Conservation (phyloP, 371 early-diverging fungal species). For the Apophysomyces sp. region DNA sequence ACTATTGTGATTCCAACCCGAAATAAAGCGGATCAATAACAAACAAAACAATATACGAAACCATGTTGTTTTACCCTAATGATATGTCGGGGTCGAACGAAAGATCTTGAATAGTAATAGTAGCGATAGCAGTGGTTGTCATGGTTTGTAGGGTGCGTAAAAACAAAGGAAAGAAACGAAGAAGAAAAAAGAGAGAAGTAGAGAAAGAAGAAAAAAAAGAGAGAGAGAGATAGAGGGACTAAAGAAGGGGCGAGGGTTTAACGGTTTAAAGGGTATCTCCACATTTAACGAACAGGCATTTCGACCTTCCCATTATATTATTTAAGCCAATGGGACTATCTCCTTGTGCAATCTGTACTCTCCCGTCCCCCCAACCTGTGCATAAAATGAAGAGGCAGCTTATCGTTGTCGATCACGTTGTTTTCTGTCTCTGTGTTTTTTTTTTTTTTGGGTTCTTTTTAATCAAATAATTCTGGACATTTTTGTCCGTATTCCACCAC, state of each 20-base stretch:
- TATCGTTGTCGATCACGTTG: not conserved
- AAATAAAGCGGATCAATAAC: not conserved
- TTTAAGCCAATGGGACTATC: not conserved
- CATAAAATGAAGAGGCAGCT: not conserved
- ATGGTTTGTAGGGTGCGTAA: not conserved
- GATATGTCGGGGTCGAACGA: not conserved
- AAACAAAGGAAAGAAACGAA: constrained; percentile 1
- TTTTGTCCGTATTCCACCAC: constrained; percentile 42
- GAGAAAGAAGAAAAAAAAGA: not conserved
- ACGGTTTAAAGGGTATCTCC: not conserved
- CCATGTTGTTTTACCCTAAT: not conserved
- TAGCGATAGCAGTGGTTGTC: not conserved
- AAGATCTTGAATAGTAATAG: not conserved
- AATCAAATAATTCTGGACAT: constrained; percentile 43
- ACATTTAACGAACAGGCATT: not conserved
- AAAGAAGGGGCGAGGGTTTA: constrained; percentile 1
- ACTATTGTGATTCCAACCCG: not conserved
- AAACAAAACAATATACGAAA: not conserved
- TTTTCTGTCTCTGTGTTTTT: not conserved
- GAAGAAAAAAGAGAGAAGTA: not conserved
- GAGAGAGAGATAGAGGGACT: not conserved
- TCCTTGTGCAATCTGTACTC: not conserved
- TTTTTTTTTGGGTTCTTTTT: constrained; percentile 4
- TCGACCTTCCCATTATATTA: not conserved
- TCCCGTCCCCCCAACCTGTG: not conserved